Conservation (phyloP, 495 filamentous ascomycete species). For the Aspergillus affinis region DNA sequence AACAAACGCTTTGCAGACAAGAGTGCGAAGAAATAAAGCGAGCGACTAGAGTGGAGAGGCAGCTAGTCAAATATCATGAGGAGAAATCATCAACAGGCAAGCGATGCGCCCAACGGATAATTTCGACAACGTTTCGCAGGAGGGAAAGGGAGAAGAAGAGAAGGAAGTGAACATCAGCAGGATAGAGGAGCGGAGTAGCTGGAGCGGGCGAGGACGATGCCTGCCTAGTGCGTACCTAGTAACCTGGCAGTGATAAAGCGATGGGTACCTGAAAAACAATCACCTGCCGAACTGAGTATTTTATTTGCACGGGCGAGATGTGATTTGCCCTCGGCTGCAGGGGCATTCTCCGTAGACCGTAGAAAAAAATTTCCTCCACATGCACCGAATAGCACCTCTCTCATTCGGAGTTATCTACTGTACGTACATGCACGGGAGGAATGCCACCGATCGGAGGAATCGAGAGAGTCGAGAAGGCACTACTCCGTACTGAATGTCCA, state of each 20-base stretch:
- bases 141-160: slow-evolving; percentile 2
- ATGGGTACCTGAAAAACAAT: too few species aligned
- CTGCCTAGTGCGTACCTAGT: too few species aligned
- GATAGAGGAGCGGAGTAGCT: slow-evolving; percentile 13
- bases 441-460: too few species aligned
- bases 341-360: background rate
- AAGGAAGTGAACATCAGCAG: background rate
- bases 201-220: background rate
- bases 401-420: background rate
- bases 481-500: too few species aligned
- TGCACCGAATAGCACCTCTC: background rate
- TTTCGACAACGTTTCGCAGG: background rate
- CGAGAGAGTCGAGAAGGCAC: too few species aligned
- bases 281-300: too few species aligned
- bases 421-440: too few species aligned
- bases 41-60: slow-evolving; percentile 11
- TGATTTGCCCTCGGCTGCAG: background rate
- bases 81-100: background rate
- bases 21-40: slow-evolving; percentile 9
- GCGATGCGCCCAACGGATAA: slow-evolving; percentile 12
- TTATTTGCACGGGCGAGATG: too few species aligned
- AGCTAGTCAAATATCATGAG: background rate
- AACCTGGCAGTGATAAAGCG: too few species aligned
- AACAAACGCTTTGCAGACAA: background rate
- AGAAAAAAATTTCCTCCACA: background rate